Evolutionary conservation across 176 grass and related monocot species (phyloP), one percentile per base, ranked within the genome.

Genomic region (Zoysia pacifica): DNA sequence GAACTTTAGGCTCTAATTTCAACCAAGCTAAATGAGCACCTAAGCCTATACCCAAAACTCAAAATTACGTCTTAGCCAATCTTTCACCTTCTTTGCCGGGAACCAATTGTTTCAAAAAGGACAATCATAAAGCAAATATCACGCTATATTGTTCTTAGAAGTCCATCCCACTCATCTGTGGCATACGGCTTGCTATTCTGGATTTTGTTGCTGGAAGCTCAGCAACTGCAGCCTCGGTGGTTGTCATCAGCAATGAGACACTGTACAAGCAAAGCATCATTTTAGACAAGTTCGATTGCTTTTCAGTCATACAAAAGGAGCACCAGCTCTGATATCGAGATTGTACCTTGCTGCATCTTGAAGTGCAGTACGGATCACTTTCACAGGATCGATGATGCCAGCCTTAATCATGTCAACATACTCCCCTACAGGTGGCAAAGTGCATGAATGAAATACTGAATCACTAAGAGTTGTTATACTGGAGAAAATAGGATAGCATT

Each of bases 321-420:
- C 2, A 67, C 42, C 6, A 35, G 35, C 65, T 28, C 28, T 18
- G 6, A 79, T 15, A 36, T 60, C 39, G 37, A 40, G 68, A 28
- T 16, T 39, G 35, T 87, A 94, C 95, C 95, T 97, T 74, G 86
- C 86, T 51, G 90, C 95, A 87, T 97, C 91, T 77, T 90, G 81
- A 36, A 97, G 78, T 67, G 95, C 95, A 65, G 90, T 94, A 78
- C 91, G 85, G 56, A 97, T 89, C 28, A 97, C 95, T 72, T 97
- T 97, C 50, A 94, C 71, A 6, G 95, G 95, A 82, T 97, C 95
- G 0, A 94, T 82, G 65, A 94, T 97, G 51, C 95, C 95, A 71
- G 91, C 82, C 81, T 97, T 89, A 56, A 97, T 93, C 91, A 94
- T 92, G 90, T 94, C 95, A 62, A 94, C 83, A 85, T 94, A 97